Evolutionary conservation across 2,329 filamentous ascomycete species (phyloP).

Genomic region (Paecilomyces dactylethromorphus): DNA sequence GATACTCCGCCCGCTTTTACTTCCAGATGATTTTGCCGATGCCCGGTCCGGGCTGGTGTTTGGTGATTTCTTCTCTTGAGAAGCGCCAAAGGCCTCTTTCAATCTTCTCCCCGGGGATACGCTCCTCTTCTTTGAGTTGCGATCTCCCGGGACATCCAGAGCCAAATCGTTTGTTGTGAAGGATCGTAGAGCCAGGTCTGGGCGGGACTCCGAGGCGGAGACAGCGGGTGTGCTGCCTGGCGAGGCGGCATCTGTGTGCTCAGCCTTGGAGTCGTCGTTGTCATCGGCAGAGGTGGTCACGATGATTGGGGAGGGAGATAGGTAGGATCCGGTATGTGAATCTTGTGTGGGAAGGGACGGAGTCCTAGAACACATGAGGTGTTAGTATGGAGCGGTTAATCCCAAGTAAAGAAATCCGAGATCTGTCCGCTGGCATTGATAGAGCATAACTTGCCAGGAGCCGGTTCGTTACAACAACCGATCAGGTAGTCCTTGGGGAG

Average conservation of each 20-base stretch:
- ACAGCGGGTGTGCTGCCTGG: conserved; percentile 21
- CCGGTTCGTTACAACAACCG: background rate
- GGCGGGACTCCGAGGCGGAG: conserved; percentile 36
- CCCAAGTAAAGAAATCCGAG: too few relatives aligned
- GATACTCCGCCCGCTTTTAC: conserved; percentile 32
- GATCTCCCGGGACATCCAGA: conserved; percentile 27
- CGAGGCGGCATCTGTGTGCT: conserved; percentile 19
- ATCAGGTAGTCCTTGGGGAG: background rate
- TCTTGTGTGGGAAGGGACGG: conserved; percentile 52
- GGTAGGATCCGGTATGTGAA: conserved; percentile 62
- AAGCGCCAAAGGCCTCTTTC: conserved; percentile 60
- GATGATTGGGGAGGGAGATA: conserved; percentile 62
- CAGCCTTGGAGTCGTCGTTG: conserved; percentile 27
- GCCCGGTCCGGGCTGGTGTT: conserved; percentile 44
- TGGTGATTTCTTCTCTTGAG: conserved; percentile 45
- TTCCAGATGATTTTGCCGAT: conserved; percentile 33
- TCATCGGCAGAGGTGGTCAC: conserved; percentile 47
- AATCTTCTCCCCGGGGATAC: conserved; percentile 66
- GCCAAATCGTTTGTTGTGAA: conserved; percentile 18
- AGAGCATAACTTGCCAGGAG: background rate
- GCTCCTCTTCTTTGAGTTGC: conserved; percentile 47
- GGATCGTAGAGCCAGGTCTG: conserved; percentile 24
- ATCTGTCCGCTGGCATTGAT: background rate
- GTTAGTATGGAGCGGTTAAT: conserved; percentile 10
- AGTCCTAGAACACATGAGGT: conserved; percentile 17